Conservation (phyloP, 148 eudicot species). For the Rhododendron mucronatum region DNA sequence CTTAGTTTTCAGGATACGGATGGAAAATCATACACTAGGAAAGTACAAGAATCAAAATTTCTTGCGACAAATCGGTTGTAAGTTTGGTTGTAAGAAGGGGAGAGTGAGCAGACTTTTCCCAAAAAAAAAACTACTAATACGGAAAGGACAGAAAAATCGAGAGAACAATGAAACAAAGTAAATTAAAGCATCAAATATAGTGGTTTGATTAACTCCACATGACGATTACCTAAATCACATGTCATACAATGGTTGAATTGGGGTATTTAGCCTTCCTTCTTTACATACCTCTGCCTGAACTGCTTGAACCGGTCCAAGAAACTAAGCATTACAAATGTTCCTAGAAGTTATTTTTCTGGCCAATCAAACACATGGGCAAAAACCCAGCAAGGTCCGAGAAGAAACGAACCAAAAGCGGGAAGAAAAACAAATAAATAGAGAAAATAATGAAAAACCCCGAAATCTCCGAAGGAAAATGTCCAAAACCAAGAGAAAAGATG, state of each 20-base stretch:
- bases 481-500: neutral
- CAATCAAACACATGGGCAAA: neutral
- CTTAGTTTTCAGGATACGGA: neutral
- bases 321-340: neutral
- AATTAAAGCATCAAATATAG: neutral
- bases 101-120: no score
- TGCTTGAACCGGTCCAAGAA: neutral
- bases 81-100: no score
- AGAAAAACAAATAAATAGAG: neutral
- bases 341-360: neutral
- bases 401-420: neutral
- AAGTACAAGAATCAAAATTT: neutral
- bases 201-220: neutral
- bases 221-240: neutral
- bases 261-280: neutral
- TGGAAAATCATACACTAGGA: neutral
- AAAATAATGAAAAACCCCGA: neutral
- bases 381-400: neutral
- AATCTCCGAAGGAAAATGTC: neutral
- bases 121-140: no score
- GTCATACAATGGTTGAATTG: neutral
- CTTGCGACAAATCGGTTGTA: neutral
- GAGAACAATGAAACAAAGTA: neutral
- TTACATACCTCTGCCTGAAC: neutral
- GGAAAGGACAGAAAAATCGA: no score